These are phyloP conservation scores for Globisporangium cystogenes DNA, from an alignment of 352 stramenopile genomes.

Conservation along the genomic window DNA sequence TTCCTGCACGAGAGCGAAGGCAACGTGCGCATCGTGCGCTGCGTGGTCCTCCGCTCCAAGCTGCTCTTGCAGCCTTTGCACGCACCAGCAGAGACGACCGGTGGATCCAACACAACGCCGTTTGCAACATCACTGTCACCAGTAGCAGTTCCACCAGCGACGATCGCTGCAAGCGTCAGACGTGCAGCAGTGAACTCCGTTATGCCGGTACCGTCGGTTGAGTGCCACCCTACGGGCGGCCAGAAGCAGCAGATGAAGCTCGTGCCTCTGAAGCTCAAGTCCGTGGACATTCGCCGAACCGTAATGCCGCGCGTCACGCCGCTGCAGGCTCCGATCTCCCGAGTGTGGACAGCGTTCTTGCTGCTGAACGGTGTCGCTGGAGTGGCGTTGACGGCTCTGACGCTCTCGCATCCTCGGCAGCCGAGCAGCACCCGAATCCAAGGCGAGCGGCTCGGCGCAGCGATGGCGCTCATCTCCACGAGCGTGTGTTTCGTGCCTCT, in stretches of 20 bases:
- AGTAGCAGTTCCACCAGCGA: background rate
- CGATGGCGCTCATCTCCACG: constrained; percentile 10
- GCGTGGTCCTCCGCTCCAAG: constrained; percentile 25
- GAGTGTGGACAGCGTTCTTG: constrained; percentile 2
- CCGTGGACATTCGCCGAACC: constrained; percentile 16
- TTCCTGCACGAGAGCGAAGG: constrained; percentile 17
- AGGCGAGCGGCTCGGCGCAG: constrained; percentile 16
- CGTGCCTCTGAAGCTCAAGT: constrained; percentile 20
- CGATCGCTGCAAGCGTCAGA: background rate
- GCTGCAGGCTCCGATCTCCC: constrained; percentile 8
- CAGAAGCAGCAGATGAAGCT: constrained; percentile 27
- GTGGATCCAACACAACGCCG: background rate
- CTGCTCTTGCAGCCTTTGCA: constrained; percentile 16
- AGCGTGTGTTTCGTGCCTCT: constrained; percentile 7
- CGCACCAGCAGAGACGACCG: background rate
- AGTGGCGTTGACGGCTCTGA: constrained; percentile 10
- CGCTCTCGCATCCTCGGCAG: constrained; percentile 3
- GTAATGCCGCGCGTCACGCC: constrained; percentile 9
- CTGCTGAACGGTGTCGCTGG: constrained; percentile 11
- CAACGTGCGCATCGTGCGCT: constrained; percentile 25
- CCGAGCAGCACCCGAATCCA: background rate
- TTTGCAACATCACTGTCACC: constrained; percentile 1
- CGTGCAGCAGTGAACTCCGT: background rate
- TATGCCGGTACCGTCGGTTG: constrained; percentile 6
- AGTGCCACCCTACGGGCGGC: background rate